A percentile compares a stretch with the other conserved stretches of the same genome.
Evolutionary conservation across 2,329 filamentous ascomycete species (phyloP).

Genomic region (Penicillium sp.): DNA sequence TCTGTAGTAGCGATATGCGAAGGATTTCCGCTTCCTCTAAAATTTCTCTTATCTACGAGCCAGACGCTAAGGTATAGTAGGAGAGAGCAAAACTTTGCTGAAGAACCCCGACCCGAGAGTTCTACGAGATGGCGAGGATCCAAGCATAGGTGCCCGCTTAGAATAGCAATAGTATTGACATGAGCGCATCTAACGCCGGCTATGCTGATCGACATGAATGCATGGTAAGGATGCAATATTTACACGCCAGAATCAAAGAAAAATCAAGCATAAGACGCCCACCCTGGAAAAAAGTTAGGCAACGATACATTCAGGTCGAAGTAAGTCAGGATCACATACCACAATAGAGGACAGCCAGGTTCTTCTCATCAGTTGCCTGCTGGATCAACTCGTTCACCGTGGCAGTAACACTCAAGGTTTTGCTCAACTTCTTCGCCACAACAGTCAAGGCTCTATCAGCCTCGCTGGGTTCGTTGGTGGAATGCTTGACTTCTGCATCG

Average conservation of each 20-base stretch:
- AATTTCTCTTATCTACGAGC: no score
- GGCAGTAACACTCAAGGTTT: constrained; percentile 88
- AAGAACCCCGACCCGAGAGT: not conserved
- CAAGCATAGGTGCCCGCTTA: not conserved
- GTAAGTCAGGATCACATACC: constrained; percentile 40
- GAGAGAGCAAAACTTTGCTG: not conserved
- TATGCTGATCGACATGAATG: not conserved
- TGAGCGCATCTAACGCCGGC: not conserved
- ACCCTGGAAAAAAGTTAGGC: constrained; percentile 15
- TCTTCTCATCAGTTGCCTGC: constrained; percentile 88
- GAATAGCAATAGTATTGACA: not conserved
- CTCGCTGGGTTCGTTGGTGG: constrained; percentile 67
- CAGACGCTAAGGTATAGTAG: no score
- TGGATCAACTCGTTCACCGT: constrained; percentile 98
- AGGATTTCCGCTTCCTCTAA: no score
- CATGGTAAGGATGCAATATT: not conserved
- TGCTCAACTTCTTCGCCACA: constrained; percentile 93
- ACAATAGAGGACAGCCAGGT: constrained; percentile 86
- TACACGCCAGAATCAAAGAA: not conserved
- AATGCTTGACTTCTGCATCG: constrained; percentile 35
- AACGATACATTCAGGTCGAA: no score
- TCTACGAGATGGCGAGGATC: not conserved
- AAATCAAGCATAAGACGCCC: constrained; percentile 20
- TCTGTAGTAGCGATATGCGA: no score
- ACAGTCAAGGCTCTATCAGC: constrained; percentile 89